phyloP scores from a whole-genome alignment of 768 basidiomycete species.

The Podaxis pistillaris region DNA sequence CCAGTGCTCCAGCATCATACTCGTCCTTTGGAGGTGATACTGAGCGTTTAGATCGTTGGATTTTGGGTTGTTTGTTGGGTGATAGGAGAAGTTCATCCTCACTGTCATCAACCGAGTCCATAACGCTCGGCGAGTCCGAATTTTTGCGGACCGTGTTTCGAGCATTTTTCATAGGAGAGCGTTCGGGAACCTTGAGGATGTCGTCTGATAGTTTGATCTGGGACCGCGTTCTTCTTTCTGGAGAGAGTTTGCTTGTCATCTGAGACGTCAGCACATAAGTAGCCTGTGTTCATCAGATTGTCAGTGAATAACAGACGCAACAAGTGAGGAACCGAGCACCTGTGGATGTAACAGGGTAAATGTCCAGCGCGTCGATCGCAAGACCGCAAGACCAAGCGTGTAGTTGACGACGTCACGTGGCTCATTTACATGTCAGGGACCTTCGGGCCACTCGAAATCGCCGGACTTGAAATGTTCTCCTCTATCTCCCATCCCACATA shows the following conservation, averaged over 20 bases:
- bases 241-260: slow-evolving; percentile 5
- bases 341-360: background rate
- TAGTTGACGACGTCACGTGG: slow-evolving; percentile 6
- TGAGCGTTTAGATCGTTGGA: slow-evolving; percentile 33
- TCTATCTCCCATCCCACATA: background rate
- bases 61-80: slow-evolving; percentile 31
- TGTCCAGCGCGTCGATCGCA: slow-evolving; percentile 11
- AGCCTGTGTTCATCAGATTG: background rate
- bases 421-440: background rate
- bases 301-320: background rate
- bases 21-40: slow-evolving; percentile 37
- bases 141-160: slow-evolving; percentile 32
- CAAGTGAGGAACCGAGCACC: background rate
- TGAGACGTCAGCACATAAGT: background rate
- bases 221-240: slow-evolving; percentile 40
- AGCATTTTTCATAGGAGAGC: slow-evolving; percentile 56
- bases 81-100: slow-evolving; percentile 51
- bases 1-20: slow-evolving; percentile 26
- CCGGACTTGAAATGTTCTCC: slow-evolving; percentile 1
- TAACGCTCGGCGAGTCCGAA: slow-evolving; percentile 16
- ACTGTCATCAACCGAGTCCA: slow-evolving; percentile 27
- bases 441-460: background rate
- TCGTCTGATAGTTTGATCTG: slow-evolving; percentile 47
- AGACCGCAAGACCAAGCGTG: background rate
- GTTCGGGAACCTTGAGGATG: slow-evolving; percentile 42